Evolutionary conservation across 139 green algal genomes (phyloP).

Genomic region (Volvox africanus): DNA sequence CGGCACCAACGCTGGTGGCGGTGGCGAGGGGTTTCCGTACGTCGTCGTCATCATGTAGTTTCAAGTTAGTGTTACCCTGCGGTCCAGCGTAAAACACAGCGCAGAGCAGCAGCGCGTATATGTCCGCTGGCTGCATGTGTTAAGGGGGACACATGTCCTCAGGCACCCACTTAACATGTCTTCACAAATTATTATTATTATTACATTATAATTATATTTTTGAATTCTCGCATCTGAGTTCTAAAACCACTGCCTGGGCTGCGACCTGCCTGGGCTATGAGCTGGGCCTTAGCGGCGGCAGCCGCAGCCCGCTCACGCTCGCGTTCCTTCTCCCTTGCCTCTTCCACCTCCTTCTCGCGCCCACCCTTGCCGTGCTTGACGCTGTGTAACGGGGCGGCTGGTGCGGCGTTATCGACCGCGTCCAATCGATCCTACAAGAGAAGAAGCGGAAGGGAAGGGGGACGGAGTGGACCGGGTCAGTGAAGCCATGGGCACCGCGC

Average conservation of each 20-base stretch:
- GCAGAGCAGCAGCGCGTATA: no score
- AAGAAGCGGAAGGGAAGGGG: no score
- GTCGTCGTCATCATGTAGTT: constrained; percentile 51
- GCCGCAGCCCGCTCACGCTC: constrained; percentile 82
- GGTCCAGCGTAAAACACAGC: neutral
- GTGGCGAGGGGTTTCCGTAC: neutral
- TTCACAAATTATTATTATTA: no score
- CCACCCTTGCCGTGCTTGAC: constrained; percentile 46
- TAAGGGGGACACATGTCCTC: no score
- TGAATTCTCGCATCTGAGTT: no score
- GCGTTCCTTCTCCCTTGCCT: constrained; percentile 75
- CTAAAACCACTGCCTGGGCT: no score
- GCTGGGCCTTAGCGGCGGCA: constrained; percentile 83
- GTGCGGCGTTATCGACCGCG: constrained; percentile 64
- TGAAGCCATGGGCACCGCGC: no score
- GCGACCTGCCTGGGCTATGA: constrained; percentile 71
- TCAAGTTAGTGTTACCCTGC: constrained; percentile 63
- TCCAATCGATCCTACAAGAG: constrained; percentile 74
- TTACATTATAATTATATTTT: no score
- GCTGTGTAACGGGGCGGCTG: constrained; percentile 43
- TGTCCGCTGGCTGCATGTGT: no score
- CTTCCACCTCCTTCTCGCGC: constrained; percentile 64
- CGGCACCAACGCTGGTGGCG: neutral
- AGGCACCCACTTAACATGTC: no score
- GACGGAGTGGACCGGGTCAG: no score